Percentiles rank a stretch among this genome's conserved stretches.
Evolutionary conservation across 2,329 filamentous ascomycete species (phyloP).

Genomic region (Nothopassalora personata): DNA sequence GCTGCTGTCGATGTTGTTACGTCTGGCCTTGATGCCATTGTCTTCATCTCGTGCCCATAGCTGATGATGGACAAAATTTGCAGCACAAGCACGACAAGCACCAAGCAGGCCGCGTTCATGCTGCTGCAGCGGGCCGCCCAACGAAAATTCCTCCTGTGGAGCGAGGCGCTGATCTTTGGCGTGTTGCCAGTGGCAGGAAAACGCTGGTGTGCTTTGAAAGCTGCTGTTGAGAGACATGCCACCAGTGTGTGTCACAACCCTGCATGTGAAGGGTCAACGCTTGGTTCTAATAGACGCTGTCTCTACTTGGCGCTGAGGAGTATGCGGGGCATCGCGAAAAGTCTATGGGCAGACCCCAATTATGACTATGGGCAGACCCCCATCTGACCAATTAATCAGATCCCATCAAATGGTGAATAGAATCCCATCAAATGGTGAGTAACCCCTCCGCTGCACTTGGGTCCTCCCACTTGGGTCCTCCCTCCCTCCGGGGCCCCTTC

Average conservation of each 20-base stretch:
- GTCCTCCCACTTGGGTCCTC: too few relatives aligned
- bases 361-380: too few relatives aligned
- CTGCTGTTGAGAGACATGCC: not conserved
- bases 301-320: not conserved
- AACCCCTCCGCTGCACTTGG: too few relatives aligned
- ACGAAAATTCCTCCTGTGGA: not conserved
- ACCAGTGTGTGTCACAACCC: not conserved
- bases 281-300: not conserved
- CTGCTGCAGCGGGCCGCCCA: conserved; percentile 1
- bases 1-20: not conserved
- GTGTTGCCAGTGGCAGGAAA: not conserved
- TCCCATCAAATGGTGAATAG: too few relatives aligned
- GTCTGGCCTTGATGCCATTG: not conserved
- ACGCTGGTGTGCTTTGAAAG: not conserved
- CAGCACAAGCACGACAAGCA: not conserved
- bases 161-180: not conserved
- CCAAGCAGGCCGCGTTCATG: not conserved
- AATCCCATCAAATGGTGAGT: too few relatives aligned
- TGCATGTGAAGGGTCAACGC: not conserved
- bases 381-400: too few relatives aligned
- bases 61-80: not conserved
- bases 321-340: too few relatives aligned
- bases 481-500: too few relatives aligned
- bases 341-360: too few relatives aligned
- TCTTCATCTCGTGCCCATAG: not conserved